Conservation (phyloP, 768 basidiomycete genomes). For the Pisolithus tinctorius region DNA sequence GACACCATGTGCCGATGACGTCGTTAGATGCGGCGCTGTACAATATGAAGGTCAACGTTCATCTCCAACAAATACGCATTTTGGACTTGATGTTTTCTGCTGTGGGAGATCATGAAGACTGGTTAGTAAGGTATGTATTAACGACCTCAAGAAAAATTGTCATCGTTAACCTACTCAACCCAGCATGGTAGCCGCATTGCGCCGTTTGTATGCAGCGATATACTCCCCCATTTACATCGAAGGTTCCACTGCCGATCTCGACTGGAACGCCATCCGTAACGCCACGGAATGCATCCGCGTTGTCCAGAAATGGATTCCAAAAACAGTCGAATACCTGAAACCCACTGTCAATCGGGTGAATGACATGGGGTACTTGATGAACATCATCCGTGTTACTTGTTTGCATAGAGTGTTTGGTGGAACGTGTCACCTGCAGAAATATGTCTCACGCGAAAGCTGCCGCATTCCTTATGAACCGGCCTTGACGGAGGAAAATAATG, state of each 20-base stretch:
- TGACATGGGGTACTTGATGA: not conserved
- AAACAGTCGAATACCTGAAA: not conserved
- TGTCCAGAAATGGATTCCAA: not conserved
- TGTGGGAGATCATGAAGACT: not conserved
- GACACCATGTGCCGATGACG: not conserved
- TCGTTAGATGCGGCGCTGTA: not conserved
- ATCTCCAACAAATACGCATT: not conserved
- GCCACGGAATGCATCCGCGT: not conserved
- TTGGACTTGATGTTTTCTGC: not conserved
- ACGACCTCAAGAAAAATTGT: too few species aligned
- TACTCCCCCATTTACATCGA: not conserved
- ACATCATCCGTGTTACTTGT: not conserved
- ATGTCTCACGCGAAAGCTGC: not conserved
- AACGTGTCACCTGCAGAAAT: not conserved
- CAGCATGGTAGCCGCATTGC: not conserved
- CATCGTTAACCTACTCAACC: not conserved
- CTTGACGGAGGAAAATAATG: too few species aligned
- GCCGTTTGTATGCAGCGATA: not conserved
- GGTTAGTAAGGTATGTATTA: not conserved
- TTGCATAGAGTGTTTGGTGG: not conserved
- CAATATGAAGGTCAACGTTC: not conserved
- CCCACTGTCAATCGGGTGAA: not conserved
- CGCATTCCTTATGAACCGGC: not conserved
- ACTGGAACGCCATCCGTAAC: not conserved
- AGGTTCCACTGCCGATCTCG: not conserved